Base-by-base conservation (phyloP, 768 basidiomycete species). In the Plicaturopsis crispa region DNA sequence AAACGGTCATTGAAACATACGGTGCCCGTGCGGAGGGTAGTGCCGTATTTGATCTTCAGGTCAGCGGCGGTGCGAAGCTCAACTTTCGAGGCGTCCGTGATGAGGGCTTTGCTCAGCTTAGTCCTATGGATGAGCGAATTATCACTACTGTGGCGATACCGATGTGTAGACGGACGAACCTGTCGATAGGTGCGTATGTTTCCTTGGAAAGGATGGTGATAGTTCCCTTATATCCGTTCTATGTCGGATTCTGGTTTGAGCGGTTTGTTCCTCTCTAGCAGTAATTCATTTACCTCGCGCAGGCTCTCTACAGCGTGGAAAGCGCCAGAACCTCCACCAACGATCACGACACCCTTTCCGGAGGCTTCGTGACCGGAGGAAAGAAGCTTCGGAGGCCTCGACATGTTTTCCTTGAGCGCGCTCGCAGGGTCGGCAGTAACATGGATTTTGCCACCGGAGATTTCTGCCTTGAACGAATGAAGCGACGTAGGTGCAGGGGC, bases 191-290 rank as follows among this genome's bases (percentile, higher is more conserved):
- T 7, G 80, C 67, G 56, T 91, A 66, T 1, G 66, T 59, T 60
- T 96, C 92, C 50, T 80, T 79, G n/a, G 82, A 75, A 18, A 93
- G 57, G 37, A 94, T 61, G 3, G 78, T 85, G 53, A 96, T 85
- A 4, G 78, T 69, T n/a, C 74, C 80, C 23, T 68, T 64, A 62
- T 78, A 96, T 4, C 82, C 85, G 51, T 87, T 72, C 84, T 92
- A 48, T 19, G 24, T 6, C 43, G 33, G 26, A 35, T 35, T 35
- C 19, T 37, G 18, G 21, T 22, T 36, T 16, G n/a, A 31, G 24
- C 30, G 28, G 20, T 18, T 18, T 19, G 31, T 36, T 7, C 20
- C 12, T 13, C 10, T 17, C 28, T n/a, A 19, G n/a, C 1, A n/a
- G 36, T 12, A 16, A 20, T 21, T 20, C 14, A n/a, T 16, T 35